phyloP scores from a whole-genome alignment of 345 rosid genomes.

The Ceriops zippeliana region DNA sequence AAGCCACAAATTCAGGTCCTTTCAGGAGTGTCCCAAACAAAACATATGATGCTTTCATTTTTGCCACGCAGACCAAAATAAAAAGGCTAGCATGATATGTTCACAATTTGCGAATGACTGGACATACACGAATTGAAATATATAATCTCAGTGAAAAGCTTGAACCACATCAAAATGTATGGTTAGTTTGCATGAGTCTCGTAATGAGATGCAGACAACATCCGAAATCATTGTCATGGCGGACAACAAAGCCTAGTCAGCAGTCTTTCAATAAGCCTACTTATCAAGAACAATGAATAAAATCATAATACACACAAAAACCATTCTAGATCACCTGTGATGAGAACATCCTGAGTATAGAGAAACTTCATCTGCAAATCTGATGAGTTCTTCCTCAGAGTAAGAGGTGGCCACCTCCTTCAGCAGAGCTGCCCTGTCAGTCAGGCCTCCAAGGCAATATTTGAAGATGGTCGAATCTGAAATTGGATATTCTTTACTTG shows the following conservation, averaged over 20 bases:
- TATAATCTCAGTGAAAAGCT: not conserved
- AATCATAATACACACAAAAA: not conserved
- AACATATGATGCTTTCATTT: no score
- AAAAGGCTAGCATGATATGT: not conserved
- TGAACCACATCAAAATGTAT: not conserved
- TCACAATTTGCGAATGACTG: not conserved
- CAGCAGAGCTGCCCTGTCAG: conserved; percentile 68
- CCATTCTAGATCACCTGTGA: conserved; percentile 51
- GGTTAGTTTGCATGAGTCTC: not conserved
- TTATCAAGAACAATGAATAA: not conserved
- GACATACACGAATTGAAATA: not conserved
- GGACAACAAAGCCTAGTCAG: conserved; percentile 6
- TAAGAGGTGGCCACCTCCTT: conserved; percentile 69
- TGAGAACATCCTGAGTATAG: conserved; percentile 86
- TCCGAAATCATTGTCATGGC: not conserved
- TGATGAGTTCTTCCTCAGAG: conserved; percentile 59
- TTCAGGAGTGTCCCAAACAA: no score
- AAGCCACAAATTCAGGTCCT: no score
- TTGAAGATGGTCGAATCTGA: conserved; percentile 60
- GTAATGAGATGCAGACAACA: no score
- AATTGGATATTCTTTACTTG: conserved; percentile 39
- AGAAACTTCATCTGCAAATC: conserved; percentile 74
- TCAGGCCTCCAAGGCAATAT: conserved; percentile 74
- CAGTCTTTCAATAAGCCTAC: not conserved
- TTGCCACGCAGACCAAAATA: no score